These are phyloP conservation scores for Parascedosporium putredinis DNA, from an alignment of 2,329 filamentous ascomycete species.

Conservation along the genomic window DNA sequence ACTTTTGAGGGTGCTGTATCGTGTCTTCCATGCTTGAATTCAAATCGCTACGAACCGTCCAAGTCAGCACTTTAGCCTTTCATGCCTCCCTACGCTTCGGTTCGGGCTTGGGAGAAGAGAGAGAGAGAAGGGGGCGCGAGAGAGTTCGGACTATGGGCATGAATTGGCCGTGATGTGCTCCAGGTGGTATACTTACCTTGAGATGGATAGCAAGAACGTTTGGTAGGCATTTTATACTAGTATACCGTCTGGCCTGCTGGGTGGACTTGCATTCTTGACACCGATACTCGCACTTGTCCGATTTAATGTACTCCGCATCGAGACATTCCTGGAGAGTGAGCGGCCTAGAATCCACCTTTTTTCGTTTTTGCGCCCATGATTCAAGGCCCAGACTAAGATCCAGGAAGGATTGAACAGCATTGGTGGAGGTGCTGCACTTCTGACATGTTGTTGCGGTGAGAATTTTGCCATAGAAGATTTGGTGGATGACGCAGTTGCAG, in stretches of 20 bases:
- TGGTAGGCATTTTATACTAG: conserved; percentile 74
- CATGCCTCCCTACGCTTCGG: background rate
- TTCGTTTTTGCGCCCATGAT: conserved; percentile 55
- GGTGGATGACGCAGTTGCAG: conserved; percentile 87
- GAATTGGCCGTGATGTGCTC: too few relatives aligned
- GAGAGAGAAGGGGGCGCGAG: background rate
- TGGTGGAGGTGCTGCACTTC: conserved; percentile 72
- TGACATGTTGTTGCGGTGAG: conserved; percentile 86
- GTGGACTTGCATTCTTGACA: conserved; percentile 70
- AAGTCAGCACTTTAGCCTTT: background rate
- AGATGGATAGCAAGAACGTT: conserved; percentile 87
- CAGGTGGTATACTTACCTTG: too few relatives aligned
- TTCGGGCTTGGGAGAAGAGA: background rate
- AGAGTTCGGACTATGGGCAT: too few relatives aligned
- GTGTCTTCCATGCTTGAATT: conserved; percentile 56
- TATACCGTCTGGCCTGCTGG: conserved; percentile 73
- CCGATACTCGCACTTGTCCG: conserved; percentile 81
- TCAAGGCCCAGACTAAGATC: conserved; percentile 86
- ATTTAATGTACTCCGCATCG: conserved; percentile 74
- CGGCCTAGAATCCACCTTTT: conserved; percentile 39
- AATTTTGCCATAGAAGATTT: conserved; percentile 87
- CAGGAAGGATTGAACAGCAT: conserved; percentile 78
- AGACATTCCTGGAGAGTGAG: conserved; percentile 61
- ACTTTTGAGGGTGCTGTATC: conserved; percentile 74
- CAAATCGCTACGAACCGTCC: conserved; percentile 44